phyloP scores from a whole-genome alignment of 192 early-diverging fungal genomes.

The Gamsiella multidivaricata region DNA sequence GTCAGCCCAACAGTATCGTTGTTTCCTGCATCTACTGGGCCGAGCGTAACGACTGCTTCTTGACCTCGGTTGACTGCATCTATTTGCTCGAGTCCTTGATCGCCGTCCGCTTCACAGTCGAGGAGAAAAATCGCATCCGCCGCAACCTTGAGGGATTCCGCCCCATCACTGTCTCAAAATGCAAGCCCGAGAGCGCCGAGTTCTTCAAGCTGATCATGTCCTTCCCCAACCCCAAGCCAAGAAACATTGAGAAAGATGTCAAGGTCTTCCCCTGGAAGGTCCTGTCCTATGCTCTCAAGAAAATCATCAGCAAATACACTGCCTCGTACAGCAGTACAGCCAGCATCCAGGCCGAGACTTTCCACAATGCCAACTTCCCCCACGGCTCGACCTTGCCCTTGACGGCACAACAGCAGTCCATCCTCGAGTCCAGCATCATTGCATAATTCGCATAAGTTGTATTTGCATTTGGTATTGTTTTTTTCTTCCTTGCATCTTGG shows the following conservation, averaged over 20 bases:
- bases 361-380: slow-evolving; percentile 54
- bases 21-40: slow-evolving; percentile 88
- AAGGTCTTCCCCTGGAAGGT: slow-evolving; percentile 87
- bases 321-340: slow-evolving; percentile 61
- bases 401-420: slow-evolving; percentile 40
- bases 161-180: slow-evolving; percentile 81
- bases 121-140: slow-evolving; percentile 89
- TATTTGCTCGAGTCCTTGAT: slow-evolving; percentile 80
- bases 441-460: slow-evolving; percentile 7
- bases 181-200: slow-evolving; percentile 77
- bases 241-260: slow-evolving; percentile 91
- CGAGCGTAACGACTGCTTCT: slow-evolving; percentile 77
- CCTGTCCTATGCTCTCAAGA: slow-evolving; percentile 74
- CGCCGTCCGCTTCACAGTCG: slow-evolving; percentile 79
- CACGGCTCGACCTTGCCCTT: slow-evolving; percentile 43
- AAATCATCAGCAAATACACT: slow-evolving; percentile 84
- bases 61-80: slow-evolving; percentile 85
- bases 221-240: slow-evolving; percentile 83
- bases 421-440: slow-evolving; percentile 39
- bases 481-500: slow-evolving; percentile 8
- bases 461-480: not conserved
- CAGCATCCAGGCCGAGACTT: slow-evolving; percentile 55
- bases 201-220: slow-evolving; percentile 88
- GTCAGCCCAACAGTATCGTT: slow-evolving; percentile 72
- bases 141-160: slow-evolving; percentile 86